These are phyloP conservation scores for Umbilicus rupestris DNA, from an alignment of 164 flowering plant genomes.

Conservation along the genomic window DNA sequence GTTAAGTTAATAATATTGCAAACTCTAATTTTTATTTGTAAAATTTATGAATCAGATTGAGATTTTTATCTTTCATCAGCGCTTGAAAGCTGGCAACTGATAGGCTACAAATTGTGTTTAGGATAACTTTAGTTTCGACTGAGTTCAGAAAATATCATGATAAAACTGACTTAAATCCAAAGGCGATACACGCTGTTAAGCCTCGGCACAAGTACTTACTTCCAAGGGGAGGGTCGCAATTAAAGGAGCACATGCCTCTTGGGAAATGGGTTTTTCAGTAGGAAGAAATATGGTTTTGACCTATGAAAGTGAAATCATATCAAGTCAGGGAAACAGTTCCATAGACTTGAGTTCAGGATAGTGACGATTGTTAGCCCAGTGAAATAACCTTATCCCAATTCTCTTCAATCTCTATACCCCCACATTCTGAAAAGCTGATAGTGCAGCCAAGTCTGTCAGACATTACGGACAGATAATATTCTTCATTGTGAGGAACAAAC, in stretches of 20 bases:
- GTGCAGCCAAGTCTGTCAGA: constrained; percentile 89
- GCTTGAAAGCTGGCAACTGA: too few relatives aligned
- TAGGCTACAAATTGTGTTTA: neutral
- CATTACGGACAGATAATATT: constrained; percentile 55
- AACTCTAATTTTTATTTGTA: too few relatives aligned
- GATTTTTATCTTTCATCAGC: too few relatives aligned
- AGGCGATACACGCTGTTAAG: too few relatives aligned
- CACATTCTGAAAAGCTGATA: constrained; percentile 89
- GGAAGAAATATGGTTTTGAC: constrained; percentile 74
- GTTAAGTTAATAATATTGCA: too few relatives aligned
- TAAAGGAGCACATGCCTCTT: constrained; percentile 68
- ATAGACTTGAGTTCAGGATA: neutral
- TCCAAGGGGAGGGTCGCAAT: constrained; percentile 90
- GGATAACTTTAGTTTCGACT: neutral
- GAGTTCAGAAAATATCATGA: too few relatives aligned
- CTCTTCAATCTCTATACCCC: constrained; percentile 94
- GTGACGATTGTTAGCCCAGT: neutral
- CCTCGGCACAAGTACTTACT: constrained; percentile 30
- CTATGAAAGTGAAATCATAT: constrained; percentile 23
- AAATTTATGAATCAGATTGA: too few relatives aligned
- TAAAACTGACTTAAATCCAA: too few relatives aligned
- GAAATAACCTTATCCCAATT: constrained; percentile 88
- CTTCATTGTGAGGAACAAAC: constrained; percentile 57
- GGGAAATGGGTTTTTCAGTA: constrained; percentile 49
- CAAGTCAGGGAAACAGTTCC: neutral